These are phyloP conservation scores for Didymella keratinophila DNA, from an alignment of 2,329 filamentous ascomycete genomes.

Conservation along the genomic window DNA sequence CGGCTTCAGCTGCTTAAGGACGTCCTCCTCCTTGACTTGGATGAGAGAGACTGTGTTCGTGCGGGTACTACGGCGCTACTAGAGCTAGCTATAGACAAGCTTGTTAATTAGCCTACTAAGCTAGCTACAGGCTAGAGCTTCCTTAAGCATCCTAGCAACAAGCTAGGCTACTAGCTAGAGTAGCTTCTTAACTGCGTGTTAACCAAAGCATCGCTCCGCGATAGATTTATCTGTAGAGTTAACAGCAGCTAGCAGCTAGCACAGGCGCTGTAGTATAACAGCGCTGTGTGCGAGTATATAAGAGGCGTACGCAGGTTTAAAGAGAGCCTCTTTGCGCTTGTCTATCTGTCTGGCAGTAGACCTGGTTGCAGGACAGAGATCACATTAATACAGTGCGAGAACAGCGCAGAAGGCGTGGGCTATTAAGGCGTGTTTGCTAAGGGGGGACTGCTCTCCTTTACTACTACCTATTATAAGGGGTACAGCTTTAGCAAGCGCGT, in stretches of 20 bases:
- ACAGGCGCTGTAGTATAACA: neutral
- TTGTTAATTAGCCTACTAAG: neutral
- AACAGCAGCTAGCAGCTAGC: neutral
- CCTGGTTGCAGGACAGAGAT: neutral
- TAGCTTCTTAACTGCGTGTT: neutral
- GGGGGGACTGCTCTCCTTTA: too few relatives aligned
- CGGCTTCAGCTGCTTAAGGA: too few relatives aligned
- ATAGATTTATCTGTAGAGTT: neutral
- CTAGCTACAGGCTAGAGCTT: neutral
- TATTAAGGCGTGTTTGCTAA: too few relatives aligned
- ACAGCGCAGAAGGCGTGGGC: neutral
- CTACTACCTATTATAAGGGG: too few relatives aligned
- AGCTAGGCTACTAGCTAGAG: neutral
- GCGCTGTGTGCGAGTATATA: too few relatives aligned
- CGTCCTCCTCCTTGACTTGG: neutral
- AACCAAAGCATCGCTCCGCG: neutral
- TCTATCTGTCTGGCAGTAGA: too few relatives aligned
- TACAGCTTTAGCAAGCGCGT: too few relatives aligned
- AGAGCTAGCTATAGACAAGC: neutral
- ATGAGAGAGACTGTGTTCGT: neutral
- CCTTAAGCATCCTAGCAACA: neutral
- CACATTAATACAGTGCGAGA: neutral
- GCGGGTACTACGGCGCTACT: neutral
- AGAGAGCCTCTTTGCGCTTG: too few relatives aligned
- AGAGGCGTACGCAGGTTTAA: too few relatives aligned